Conservation (phyloP, 129 eudicot species). For the Gnaphalium uliginosum region DNA sequence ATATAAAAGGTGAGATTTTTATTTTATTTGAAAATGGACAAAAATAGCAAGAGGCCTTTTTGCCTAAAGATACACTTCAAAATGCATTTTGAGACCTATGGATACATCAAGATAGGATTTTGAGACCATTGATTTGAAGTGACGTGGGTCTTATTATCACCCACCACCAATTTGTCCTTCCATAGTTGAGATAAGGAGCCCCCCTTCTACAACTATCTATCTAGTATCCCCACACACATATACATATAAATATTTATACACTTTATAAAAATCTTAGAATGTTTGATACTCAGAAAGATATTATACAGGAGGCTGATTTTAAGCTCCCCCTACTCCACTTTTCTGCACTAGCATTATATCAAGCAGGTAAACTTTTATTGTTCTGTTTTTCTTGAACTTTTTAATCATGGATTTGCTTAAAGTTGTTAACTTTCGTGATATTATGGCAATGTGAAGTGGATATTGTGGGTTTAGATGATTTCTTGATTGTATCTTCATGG, state of each 20-base stretch:
- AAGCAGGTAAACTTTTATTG: constrained; percentile 18
- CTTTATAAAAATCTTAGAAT: constrained; percentile 12
- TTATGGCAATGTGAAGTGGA: constrained; percentile 1
- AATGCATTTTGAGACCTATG: constrained; percentile 8
- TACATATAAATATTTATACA: neutral
- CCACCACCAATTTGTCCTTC: constrained; percentile 28
- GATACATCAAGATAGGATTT: constrained; percentile 29
- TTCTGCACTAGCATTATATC: constrained; percentile 1
- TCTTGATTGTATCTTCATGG: constrained; percentile 12
- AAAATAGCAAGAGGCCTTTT: neutral
- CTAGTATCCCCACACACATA: constrained; percentile 7
- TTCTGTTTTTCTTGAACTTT: neutral
- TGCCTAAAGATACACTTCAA: neutral
- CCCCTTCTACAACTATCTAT: constrained; percentile 20
- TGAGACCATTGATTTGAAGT: constrained; percentile 22
- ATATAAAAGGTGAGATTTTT: too few relatives aligned
- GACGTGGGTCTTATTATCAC: constrained; percentile 34
- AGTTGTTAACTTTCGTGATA: neutral
- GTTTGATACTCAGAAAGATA: constrained; percentile 22
- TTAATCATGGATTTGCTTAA: constrained; percentile 3
- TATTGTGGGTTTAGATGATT: neutral
- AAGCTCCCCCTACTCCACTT: constrained; percentile 8
- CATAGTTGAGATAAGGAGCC: constrained; percentile 26
- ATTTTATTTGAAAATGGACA: neutral
- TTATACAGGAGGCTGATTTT: neutral